phyloP scores from a whole-genome alignment of 176 grass and related monocot species.

The Avena sativa region DNA sequence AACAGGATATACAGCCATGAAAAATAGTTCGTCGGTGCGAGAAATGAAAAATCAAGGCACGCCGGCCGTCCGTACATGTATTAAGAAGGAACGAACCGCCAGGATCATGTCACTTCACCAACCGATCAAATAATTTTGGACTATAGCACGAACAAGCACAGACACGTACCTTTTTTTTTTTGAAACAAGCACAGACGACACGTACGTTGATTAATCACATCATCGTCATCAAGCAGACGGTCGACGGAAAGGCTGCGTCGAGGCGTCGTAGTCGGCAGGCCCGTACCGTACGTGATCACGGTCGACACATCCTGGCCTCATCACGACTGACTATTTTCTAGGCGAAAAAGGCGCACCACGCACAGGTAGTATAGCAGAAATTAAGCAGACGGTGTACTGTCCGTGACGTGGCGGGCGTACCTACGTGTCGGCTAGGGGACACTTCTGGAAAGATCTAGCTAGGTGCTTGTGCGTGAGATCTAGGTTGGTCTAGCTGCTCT shows the following conservation, averaged over 20 bases:
- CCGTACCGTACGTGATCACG: not conserved
- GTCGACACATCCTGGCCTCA: not conserved
- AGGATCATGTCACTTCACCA: slow-evolving; percentile 1
- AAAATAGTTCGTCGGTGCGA: too few relatives aligned
- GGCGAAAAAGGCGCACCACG: too few relatives aligned
- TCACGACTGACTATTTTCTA: not conserved
- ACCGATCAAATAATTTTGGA: not conserved
- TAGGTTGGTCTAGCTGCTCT: too few relatives aligned
- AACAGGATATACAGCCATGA: too few relatives aligned
- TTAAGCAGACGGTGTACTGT: too few relatives aligned
- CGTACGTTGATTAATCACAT: not conserved
- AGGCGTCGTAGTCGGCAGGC: not conserved
- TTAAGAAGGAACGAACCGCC: not conserved
- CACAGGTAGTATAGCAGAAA: too few relatives aligned
- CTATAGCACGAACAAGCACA: not conserved
- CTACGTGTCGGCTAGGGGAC: too few relatives aligned
- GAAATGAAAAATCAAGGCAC: too few relatives aligned
- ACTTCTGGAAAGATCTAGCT: too few relatives aligned
- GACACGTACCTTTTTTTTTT: not conserved
- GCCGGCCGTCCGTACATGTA: not conserved
- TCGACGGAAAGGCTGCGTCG: not conserved
- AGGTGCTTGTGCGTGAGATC: too few relatives aligned
- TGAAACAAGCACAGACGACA: too few relatives aligned
- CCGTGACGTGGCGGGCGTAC: too few relatives aligned
- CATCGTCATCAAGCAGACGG: not conserved